These are phyloP conservation scores for Chlamydomonas applanata DNA, from an alignment of 139 green algal species.

Conservation along the genomic window DNA sequence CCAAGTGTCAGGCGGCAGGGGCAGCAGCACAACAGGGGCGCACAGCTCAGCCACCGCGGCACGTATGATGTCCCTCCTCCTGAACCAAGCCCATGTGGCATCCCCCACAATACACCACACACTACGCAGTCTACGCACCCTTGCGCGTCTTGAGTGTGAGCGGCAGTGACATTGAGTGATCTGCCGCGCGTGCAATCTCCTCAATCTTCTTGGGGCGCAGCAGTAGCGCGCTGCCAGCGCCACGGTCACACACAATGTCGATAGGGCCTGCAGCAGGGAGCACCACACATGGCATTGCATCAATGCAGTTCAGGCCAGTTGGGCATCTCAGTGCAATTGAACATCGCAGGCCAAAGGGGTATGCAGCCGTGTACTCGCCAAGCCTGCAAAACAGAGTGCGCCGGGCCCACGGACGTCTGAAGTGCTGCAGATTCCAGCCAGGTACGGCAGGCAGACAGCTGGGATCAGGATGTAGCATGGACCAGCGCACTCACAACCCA, in stretches of 20 bases:
- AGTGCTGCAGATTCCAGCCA: no score
- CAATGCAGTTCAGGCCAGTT: constrained; percentile 15
- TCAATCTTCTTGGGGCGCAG: constrained; percentile 66
- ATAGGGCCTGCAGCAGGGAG: constrained; percentile 74
- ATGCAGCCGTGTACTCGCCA: not conserved
- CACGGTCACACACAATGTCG: constrained; percentile 74
- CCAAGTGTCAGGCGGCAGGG: no score
- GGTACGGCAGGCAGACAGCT: no score
- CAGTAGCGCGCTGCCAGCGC: constrained; percentile 82
- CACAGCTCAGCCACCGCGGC: no score
- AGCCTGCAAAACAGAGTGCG: not conserved
- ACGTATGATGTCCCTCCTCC: no score
- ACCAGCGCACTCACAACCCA: constrained; percentile 24
- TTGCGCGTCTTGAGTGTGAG: constrained; percentile 92
- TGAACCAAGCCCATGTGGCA: constrained; percentile 4
- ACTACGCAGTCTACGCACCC: constrained; percentile 16
- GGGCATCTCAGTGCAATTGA: not conserved
- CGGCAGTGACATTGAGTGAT: constrained; percentile 47
- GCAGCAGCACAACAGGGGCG: no score
- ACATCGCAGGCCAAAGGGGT: no score
- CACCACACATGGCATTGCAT: no score
- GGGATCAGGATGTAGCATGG: no score
- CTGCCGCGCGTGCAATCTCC: constrained; percentile 63
- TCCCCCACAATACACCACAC: not conserved
- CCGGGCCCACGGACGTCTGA: no score